A percentile compares a stretch with the other conserved stretches of the same genome.
Evolutionary conservation across 2,329 filamentous ascomycete genomes (phyloP).

Genomic region (Cephalotrichum gorgonifer): DNA sequence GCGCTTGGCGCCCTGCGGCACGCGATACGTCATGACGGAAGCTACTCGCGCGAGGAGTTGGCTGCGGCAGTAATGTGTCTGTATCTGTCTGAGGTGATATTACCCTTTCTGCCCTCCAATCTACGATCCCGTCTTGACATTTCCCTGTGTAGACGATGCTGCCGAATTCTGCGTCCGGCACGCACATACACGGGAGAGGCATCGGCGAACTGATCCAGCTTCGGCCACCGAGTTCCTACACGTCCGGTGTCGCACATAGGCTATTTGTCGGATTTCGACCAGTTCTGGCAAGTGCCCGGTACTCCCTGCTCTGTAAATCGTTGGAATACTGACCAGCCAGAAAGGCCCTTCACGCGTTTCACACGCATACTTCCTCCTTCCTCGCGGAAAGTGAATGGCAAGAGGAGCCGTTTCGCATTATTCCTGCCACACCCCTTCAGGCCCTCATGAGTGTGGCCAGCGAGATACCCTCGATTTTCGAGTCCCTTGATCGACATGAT

Average conservation of each 20-base stretch:
- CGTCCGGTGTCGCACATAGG: constrained; percentile 21
- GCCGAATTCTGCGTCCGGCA: not conserved
- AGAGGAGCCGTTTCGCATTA: constrained; percentile 17
- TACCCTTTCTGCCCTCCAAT: not conserved
- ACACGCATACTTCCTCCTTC: constrained; percentile 18
- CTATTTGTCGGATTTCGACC: constrained; percentile 29
- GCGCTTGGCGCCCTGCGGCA: constrained; percentile 18
- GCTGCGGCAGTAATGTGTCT: not conserved
- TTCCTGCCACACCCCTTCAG: constrained; percentile 18
- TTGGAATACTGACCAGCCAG: not conserved
- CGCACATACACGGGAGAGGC: constrained; percentile 20
- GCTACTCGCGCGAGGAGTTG: not conserved
- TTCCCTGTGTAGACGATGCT: not conserved
- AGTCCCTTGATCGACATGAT: constrained; percentile 10
- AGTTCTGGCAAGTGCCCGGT: constrained; percentile 18
- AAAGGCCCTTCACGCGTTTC: constrained; percentile 20
- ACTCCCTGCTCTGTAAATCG: not conserved
- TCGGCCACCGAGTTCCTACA: constrained; percentile 17
- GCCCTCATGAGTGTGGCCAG: constrained; percentile 18
- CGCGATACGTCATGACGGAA: constrained; percentile 8
- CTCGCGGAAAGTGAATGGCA: constrained; percentile 19
- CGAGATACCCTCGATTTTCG: constrained; percentile 17
- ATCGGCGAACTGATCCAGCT: constrained; percentile 21
- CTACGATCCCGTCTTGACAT: too few relatives aligned
- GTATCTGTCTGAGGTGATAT: not conserved